phyloP scores from a whole-genome alignment of 352 stramenopile genomes.

The Chrysophaeum taylorii region DNA sequence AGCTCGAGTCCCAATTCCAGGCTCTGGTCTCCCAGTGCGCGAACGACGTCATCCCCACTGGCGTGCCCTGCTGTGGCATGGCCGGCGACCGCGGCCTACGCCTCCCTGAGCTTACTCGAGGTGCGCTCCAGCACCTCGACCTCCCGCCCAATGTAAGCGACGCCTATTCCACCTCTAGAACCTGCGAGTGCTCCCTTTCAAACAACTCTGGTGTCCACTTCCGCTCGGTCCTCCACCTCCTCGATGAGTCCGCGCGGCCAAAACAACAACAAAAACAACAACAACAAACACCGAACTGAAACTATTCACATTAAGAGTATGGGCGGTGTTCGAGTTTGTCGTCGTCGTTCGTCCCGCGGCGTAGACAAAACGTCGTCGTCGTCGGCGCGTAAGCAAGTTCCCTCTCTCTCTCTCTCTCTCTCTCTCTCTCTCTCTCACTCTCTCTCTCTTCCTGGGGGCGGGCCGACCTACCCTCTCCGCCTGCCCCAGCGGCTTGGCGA shows the following conservation, averaged over 20 bases:
- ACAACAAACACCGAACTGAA: no score
- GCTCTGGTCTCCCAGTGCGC: conserved; percentile 6
- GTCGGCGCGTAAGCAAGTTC: no score
- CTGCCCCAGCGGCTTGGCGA: no score
- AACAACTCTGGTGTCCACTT: conserved; percentile 10
- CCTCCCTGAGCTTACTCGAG: background rate
- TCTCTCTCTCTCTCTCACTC: no score
- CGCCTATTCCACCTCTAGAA: conserved; percentile 4
- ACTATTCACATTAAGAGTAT: no score
- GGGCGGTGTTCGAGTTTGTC: no score
- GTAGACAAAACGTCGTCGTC: no score
- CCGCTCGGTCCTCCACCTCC: conserved; percentile 1
- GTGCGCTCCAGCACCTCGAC: background rate
- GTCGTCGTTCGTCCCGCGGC: no score
- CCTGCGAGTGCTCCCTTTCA: conserved; percentile 6
- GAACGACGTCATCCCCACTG: background rate
- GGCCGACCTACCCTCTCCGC: no score
- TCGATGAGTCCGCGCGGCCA: background rate
- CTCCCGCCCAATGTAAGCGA: background rate
- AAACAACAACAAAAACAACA: no score
- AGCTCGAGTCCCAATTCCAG: conserved; percentile 4
- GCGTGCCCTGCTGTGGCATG: conserved; percentile 6
- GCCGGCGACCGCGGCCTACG: conserved; percentile 3
- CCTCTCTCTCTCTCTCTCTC: no score
- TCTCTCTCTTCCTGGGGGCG: no score